Evolutionary conservation across 2,329 filamentous ascomycete genomes (phyloP).

Genomic region (Trichoderma asperellum): DNA sequence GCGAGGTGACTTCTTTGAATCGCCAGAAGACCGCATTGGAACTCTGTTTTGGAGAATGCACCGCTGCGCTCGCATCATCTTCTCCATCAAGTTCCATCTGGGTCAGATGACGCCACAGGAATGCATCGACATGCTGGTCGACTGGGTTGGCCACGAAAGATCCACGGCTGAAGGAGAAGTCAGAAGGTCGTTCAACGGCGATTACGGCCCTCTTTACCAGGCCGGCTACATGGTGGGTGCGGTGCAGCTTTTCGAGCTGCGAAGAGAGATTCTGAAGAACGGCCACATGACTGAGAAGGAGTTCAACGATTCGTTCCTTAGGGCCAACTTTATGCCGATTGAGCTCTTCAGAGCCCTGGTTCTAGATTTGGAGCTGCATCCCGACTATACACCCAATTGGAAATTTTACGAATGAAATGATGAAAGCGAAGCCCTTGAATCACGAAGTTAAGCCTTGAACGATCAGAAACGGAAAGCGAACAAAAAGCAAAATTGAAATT

Average conservation of each 20-base stretch:
- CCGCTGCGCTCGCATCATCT: conserved; percentile 61
- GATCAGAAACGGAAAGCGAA: background rate
- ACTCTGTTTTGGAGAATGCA: conserved; percentile 67
- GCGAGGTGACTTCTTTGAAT: conserved; percentile 53
- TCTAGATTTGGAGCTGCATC: conserved; percentile 45
- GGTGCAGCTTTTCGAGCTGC: conserved; percentile 56
- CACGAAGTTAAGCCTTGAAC: background rate
- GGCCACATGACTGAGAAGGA: conserved; percentile 52
- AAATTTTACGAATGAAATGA: conserved; percentile 48
- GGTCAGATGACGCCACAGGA: conserved; percentile 56
- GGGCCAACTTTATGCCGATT: conserved; percentile 57
- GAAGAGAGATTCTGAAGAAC: conserved; percentile 51
- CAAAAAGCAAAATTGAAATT: conserved; percentile 18
- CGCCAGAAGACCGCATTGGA: conserved; percentile 57
- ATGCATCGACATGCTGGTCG: conserved; percentile 60
- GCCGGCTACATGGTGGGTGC: conserved; percentile 64
- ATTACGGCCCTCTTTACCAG: conserved; percentile 62
- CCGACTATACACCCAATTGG: conserved; percentile 54
- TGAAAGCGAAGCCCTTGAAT: background rate
- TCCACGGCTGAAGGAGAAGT: conserved; percentile 65
- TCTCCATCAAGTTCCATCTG: conserved; percentile 62
- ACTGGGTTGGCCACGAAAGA: conserved; percentile 61
- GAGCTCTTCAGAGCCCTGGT: conserved; percentile 57
- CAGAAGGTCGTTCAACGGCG: conserved; percentile 57
- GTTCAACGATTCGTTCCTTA: conserved; percentile 59